A percentile compares a stretch with the other conserved stretches of the same genome.
Evolutionary conservation across 257 asterid genomes (phyloP).

Genomic region (Thymus mandschuricus): DNA sequence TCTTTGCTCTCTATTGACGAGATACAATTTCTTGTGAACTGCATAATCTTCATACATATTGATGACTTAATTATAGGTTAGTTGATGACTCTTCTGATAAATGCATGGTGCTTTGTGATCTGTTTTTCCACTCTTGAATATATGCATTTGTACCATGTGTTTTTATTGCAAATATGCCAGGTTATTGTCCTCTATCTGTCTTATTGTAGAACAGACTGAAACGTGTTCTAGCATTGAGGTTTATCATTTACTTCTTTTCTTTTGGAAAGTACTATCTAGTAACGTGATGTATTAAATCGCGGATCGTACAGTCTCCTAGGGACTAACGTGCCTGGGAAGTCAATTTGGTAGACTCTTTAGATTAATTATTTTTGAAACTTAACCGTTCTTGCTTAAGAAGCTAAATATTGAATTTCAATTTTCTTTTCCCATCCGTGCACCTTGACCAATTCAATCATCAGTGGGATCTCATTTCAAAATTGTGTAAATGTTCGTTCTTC

Average conservation of each 20-base stretch:
- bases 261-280: background rate
- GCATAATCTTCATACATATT: background rate
- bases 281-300: background rate
- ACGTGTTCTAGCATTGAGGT: conserved; percentile 15
- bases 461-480: conserved; percentile 8
- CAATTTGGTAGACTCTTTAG: background rate
- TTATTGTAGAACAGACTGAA: conserved; percentile 1
- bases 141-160: background rate
- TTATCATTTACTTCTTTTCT: conserved; percentile 7
- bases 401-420: background rate
- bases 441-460: conserved; percentile 13
- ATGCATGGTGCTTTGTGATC: background rate
- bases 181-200: background rate
- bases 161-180: background rate
- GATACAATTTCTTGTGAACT: background rate
- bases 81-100: conserved; percentile 12
- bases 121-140: conserved; percentile 20
- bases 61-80: background rate
- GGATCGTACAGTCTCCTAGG: background rate
- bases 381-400: conserved; percentile 9
- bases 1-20: background rate
- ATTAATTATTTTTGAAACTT: conserved; percentile 7
- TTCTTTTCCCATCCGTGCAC: conserved; percentile 21
- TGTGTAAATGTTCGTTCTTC: background rate
- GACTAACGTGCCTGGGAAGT: conserved; percentile 7